Evolutionary conservation across 2,329 filamentous ascomycete genomes (phyloP).

Genomic region (Fusarium irregulare): DNA sequence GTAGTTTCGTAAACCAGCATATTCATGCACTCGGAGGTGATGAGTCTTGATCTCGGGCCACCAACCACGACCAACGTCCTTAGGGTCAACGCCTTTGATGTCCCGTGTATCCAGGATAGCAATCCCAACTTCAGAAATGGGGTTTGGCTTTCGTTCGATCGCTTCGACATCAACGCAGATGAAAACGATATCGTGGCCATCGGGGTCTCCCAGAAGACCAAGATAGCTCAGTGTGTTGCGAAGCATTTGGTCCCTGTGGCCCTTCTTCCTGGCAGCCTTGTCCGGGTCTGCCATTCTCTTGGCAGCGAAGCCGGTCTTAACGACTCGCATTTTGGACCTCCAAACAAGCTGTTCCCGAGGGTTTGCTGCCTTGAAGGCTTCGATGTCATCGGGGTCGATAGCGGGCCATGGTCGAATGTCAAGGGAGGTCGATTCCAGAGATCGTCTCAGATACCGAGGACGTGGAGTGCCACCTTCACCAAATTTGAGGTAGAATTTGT

Average conservation of each 20-base stretch:
- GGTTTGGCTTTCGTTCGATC: conserved; percentile 73
- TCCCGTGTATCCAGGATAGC: conserved; percentile 78
- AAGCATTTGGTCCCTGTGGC: conserved; percentile 64
- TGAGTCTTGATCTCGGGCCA: conserved; percentile 71
- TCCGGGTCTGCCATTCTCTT: conserved; percentile 54
- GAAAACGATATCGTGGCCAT: conserved; percentile 63
- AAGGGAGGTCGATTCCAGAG: conserved; percentile 54
- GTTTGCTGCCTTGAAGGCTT: conserved; percentile 45
- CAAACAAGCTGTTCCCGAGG: conserved; percentile 26
- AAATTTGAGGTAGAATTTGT: conserved; percentile 72
- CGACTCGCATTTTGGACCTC: conserved; percentile 38
- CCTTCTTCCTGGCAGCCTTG: conserved; percentile 62
- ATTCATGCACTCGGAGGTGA: conserved; percentile 82
- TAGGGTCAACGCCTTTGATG: conserved; percentile 67
- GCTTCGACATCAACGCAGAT: conserved; percentile 86
- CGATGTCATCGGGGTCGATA: conserved; percentile 52
- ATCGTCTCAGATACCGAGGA: conserved; percentile 75
- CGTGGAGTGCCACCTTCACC: conserved; percentile 67
- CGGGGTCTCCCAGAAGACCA: conserved; percentile 60
- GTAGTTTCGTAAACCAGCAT: conserved; percentile 72
- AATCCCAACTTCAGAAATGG: conserved; percentile 88
- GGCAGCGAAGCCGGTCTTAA: conserved; percentile 31
- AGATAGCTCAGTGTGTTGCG: conserved; percentile 77
- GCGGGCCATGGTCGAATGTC: conserved; percentile 51
- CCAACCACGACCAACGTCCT: conserved; percentile 73